Evolutionary conservation across 1,139 yeast species (phyloP).

Genomic region (Debaryomyces sp.): DNA sequence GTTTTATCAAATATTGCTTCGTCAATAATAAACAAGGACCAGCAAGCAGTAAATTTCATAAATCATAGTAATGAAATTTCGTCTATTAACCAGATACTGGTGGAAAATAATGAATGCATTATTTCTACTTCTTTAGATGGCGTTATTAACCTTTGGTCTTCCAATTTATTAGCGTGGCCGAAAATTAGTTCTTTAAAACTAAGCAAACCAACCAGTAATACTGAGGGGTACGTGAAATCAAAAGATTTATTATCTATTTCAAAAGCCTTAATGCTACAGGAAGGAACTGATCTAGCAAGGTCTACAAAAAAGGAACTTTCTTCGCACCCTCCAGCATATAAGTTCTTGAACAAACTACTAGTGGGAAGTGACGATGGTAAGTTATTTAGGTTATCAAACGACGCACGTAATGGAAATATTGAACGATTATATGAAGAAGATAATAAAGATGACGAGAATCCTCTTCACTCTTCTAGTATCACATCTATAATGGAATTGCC

Average conservation of each 20-base stretch:
- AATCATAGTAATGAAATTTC: conserved; percentile 16
- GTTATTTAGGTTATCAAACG: conserved; percentile 39
- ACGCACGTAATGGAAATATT: conserved; percentile 27
- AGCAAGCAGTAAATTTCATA: conserved; percentile 4
- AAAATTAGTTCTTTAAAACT: conserved; percentile 23
- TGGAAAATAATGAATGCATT: conserved; percentile 29
- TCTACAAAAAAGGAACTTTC: background rate
- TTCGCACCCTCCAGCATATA: conserved; percentile 18
- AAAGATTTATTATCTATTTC: background rate
- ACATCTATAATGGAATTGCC: conserved; percentile 13
- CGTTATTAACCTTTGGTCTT: conserved; percentile 43
- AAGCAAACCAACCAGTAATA: conserved; percentile 1
- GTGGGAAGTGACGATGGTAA: conserved; percentile 52
- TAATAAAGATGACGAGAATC: conserved; percentile 12
- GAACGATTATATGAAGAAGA: conserved; percentile 24
- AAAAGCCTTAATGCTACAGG: background rate
- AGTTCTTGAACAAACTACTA: conserved; percentile 34
- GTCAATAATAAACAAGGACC: background rate
- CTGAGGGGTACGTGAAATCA: background rate
- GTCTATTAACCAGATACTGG: conserved; percentile 20
- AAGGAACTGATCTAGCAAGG: background rate
- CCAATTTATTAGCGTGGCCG: conserved; percentile 39
- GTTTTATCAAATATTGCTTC: conserved; percentile 15
- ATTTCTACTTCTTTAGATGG: conserved; percentile 40
- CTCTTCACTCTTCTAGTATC: conserved; percentile 17